Evolutionary conservation across 2,329 filamentous ascomycete genomes (phyloP), one percentile per base, ranked within the genome.

Genomic region (Colletotrichum phormii): DNA sequence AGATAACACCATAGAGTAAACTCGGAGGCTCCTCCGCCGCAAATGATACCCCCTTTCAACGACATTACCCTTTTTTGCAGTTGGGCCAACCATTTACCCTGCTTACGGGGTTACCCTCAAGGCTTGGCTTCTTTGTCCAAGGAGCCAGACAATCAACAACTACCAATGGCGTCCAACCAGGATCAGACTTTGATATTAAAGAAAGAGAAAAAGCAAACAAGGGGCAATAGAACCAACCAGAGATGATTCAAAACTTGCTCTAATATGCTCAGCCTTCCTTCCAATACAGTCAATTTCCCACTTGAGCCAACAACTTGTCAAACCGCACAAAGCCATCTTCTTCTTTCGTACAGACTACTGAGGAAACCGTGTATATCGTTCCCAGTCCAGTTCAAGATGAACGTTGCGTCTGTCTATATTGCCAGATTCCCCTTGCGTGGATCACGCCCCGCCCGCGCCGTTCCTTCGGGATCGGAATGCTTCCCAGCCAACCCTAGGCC

Each of bases 1-100:
- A 22, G 13, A 13, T 15, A 57, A 46, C 60, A 54, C n/a, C 65
- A 69, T 54, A 46, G 59, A 60, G 65, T 22, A 72, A 72, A 37
- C 37, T 22, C 71, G 71, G 66, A 73, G 31, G 66, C 54, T 73
- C 60, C 33, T 15, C 54, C 61, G 49, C 71, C 71, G 66, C 35
- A 37, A 22, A 22, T 54, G 46, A 35, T 5, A 37, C n/a, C 29
- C 59, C 60, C 22, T 51, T 70, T 11, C 26, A 57, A 61, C 26
- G 51, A 11, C 49, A 22, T 11, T n/a, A 24, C 51, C 15, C 33
- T 26, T 5, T 24, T 55, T 12, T 57, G 11, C 24, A 57, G 61
- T 31, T n/a, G 11, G 53, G 13, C 31, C 5, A 3, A 13, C 46
- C 9, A 9, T n/a, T 63, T 26, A 26, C 12, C n/a, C 24, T 18